Evolutionary conservation across 805 yeast genomes (phyloP).

Genomic region (Lipomyces anomalus): DNA sequence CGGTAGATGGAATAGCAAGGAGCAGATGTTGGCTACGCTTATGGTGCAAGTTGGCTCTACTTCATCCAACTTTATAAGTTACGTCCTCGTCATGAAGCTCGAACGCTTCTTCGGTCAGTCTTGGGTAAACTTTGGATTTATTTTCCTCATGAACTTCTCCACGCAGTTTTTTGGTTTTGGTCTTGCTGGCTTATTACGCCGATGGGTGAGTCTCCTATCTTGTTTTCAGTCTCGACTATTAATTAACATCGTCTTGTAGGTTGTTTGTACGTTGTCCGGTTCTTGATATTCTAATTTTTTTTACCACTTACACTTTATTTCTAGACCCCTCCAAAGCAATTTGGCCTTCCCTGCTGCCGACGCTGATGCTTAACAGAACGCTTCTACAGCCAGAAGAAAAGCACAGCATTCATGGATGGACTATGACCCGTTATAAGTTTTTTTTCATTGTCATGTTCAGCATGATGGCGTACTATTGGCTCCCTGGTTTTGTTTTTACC

Average conservation of each 20-base stretch:
- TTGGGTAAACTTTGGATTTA: constrained; percentile 45
- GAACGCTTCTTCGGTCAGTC: constrained; percentile 16
- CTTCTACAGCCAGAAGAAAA: constrained; percentile 40
- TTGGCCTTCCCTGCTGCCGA: constrained; percentile 51
- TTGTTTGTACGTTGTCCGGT: neutral
- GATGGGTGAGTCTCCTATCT: constrained; percentile 30
- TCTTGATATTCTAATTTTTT: neutral
- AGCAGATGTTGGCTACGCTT: constrained; percentile 54
- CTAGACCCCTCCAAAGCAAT: constrained; percentile 54
- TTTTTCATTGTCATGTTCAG: constrained; percentile 40
- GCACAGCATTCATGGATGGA: constrained; percentile 54
- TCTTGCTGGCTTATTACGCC: constrained; percentile 58
- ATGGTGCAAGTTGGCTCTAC: constrained; percentile 22
- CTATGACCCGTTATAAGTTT: constrained; percentile 46
- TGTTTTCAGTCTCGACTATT: neutral
- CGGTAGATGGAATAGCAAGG: constrained; percentile 56
- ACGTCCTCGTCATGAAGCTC: constrained; percentile 9
- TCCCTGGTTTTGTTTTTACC: constrained; percentile 56
- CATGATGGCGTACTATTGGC: constrained; percentile 48
- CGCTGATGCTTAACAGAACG: constrained; percentile 46
- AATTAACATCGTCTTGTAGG: constrained; percentile 1
- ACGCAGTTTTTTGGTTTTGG: constrained; percentile 63
- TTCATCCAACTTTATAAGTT: constrained; percentile 13
- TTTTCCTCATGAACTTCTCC: constrained; percentile 46
- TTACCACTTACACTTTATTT: neutral